Base-by-base conservation (phyloP, 441 rosid species). In the Pelargonium fulgidum region DNA sequence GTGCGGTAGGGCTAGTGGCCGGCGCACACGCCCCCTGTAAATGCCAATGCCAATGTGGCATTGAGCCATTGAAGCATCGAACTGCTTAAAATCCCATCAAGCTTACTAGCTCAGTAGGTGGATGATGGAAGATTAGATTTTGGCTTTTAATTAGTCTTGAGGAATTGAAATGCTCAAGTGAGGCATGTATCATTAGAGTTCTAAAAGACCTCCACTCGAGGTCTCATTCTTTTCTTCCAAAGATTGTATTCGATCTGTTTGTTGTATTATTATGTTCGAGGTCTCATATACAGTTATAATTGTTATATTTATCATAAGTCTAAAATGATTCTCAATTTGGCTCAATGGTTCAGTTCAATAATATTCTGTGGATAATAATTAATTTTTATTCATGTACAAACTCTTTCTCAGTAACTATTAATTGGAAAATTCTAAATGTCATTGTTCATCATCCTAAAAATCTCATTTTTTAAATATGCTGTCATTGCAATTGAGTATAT, bases 1-100 rank as follows among this genome's bases (percentile, higher is more conserved):
- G 24, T 93, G 99, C 12, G 99, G 99, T 0, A 79, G 79, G 76
- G 99, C 96, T n/a, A 81, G 77, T n/a, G 96, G 97, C 45, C 80
- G 89, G 29, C 85, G 26, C 75, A 93, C 97, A 0, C 76, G 98
- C 64, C 56, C 97, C 98, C 56, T 77, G 39, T 54, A 10, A 67
- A 58, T 62, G 82, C 64, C 75, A 9, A 17, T 44, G 5, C 4
- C 17, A 7, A 20, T 62, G 9, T n/a, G 2, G 24, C 29, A 11
- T 16, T 64, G 47, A 26, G 33, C 33, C 33, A 26, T 26, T 26
- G 2, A 26, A 26, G 36, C 36, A 20, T 65, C 54, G n/a, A 17
- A 63, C 29, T 11, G 8, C 42, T 62, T 10, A 3, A 24, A 17
- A 14, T 13, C 17, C 13, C n/a, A 48, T 48, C 56, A 11, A 14